Conservation (phyloP, 2,329 filamentous ascomycete genomes). For the Colletotrichum abscissum region DNA sequence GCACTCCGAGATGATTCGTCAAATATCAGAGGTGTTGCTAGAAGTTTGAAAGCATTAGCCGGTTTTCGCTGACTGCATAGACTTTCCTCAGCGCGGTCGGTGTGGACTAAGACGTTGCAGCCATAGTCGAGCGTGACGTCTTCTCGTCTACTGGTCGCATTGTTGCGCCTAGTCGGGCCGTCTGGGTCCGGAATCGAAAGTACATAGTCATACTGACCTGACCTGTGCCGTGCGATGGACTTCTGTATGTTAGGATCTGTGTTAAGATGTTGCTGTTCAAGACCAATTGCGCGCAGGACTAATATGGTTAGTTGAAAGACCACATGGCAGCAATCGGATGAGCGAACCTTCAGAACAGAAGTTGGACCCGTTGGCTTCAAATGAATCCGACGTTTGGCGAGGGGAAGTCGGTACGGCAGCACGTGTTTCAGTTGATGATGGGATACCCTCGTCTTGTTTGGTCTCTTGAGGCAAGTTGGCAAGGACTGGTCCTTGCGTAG, state of each 20-base stretch:
- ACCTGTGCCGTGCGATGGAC: constrained; percentile 52
- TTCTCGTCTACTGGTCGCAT: neutral
- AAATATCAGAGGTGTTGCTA: constrained; percentile 57
- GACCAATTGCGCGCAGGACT: constrained; percentile 13
- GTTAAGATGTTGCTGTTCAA: constrained; percentile 1
- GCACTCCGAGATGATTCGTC: neutral
- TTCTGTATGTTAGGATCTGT: neutral
- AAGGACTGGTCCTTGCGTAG: constrained; percentile 28
- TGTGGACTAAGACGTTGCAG: constrained; percentile 62
- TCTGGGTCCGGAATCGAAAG: constrained; percentile 51
- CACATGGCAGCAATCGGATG: neutral
- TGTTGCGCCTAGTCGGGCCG: constrained; percentile 30
- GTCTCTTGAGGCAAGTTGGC: constrained; percentile 4
- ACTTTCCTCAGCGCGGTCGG: constrained; percentile 40
- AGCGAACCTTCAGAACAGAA: constrained; percentile 27
- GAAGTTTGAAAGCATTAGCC: constrained; percentile 56
- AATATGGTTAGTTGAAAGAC: constrained; percentile 7
- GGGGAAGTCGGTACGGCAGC: neutral
- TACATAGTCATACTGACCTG: constrained; percentile 64
- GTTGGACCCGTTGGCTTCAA: constrained; percentile 26
- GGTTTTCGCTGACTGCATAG: constrained; percentile 37
- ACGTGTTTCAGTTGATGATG: constrained; percentile 28
- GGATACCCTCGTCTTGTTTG: constrained; percentile 23
- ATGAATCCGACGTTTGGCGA: constrained; percentile 10
- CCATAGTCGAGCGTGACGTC: constrained; percentile 56